Evolutionary conservation across 1,139 yeast species (phyloP).

Genomic region (Ogataea hybrid): DNA sequence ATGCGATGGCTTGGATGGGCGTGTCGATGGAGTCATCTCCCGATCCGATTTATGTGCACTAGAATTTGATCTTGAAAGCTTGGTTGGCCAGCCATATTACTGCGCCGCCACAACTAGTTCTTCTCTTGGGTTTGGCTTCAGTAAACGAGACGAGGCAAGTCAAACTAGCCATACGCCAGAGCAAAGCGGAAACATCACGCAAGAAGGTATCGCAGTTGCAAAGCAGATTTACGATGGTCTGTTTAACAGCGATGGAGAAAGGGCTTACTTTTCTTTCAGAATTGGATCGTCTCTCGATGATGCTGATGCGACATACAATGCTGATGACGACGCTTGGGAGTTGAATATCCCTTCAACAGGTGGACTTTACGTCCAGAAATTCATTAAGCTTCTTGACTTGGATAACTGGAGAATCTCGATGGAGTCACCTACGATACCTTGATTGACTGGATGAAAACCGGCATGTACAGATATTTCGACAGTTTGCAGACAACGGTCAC

Average conservation of each 20-base stretch:
- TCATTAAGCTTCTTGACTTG: conserved; percentile 4
- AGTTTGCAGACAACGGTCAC: conserved; percentile 7
- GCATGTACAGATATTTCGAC: conserved; percentile 6
- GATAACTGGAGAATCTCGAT: conserved; percentile 4
- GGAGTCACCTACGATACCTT: conserved; percentile 10
- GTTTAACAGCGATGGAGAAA: conserved; percentile 4
- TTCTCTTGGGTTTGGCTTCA: conserved; percentile 2
- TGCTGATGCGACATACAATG: conserved; percentile 3
- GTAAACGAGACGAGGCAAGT: conserved; percentile 1
- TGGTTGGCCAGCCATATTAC: conserved; percentile 7
- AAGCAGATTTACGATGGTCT: conserved; percentile 4
- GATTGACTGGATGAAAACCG: conserved; percentile 8
- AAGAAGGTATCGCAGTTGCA: conserved; percentile 6
- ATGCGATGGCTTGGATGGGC: conserved; percentile 10
- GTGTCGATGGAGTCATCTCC: conserved; percentile 10
- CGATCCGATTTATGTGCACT: conserved; percentile 9
- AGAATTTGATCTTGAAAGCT: conserved; percentile 2
- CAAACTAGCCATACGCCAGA: conserved; percentile 2
- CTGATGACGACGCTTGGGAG: conserved; percentile 5
- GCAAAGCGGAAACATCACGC: conserved; percentile 6
- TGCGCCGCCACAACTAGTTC: conserved; percentile 3
- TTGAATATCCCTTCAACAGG: conserved; percentile 5
- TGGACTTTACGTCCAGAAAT: conserved; percentile 5
- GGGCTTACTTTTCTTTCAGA: conserved; percentile 7
- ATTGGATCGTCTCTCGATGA: conserved; percentile 5